phyloP scores from a whole-genome alignment of 2,329 filamentous ascomycete species.

The Cladosporium cucumerinum region DNA sequence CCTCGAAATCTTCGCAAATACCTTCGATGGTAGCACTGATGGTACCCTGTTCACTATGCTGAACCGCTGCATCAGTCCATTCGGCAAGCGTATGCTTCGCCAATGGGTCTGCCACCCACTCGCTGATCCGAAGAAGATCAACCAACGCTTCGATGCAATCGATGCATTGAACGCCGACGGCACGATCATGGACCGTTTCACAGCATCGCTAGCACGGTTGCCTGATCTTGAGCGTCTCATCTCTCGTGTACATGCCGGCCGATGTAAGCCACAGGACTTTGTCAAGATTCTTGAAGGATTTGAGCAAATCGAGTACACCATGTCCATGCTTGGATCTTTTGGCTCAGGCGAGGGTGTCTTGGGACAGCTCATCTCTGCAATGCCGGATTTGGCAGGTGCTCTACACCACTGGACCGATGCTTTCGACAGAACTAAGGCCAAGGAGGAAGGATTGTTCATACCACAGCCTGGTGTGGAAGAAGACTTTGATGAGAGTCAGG shows the following conservation, averaged over 20 bases:
- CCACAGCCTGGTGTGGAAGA: constrained; percentile 84
- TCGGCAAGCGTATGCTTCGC: constrained; percentile 91
- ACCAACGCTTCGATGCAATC: constrained; percentile 89
- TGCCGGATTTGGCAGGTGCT: constrained; percentile 76
- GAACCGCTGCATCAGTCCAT: constrained; percentile 92
- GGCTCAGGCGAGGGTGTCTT: constrained; percentile 79
- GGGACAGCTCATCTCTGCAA: constrained; percentile 73
- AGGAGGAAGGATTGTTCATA: constrained; percentile 75
- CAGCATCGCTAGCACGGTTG: constrained; percentile 81
- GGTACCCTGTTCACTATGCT: constrained; percentile 88
- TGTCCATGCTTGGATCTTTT: constrained; percentile 71
- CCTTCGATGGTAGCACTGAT: constrained; percentile 76
- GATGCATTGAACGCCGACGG: constrained; percentile 85
- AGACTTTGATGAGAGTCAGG: constrained; percentile 83
- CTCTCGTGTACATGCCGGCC: constrained; percentile 86
- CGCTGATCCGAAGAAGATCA: constrained; percentile 81
- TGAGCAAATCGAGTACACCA: constrained; percentile 95
- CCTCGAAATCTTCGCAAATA: constrained; percentile 94
- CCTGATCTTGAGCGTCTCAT: constrained; percentile 92
- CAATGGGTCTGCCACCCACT: constrained; percentile 98
- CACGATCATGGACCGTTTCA: constrained; percentile 79
- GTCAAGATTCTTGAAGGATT: constrained; percentile 91
- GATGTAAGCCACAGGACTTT: constrained; percentile 89
- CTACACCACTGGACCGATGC: constrained; percentile 86
- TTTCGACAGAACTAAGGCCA: constrained; percentile 79